These are phyloP conservation scores for Candida krabiensis DNA, from an alignment of 805 yeast species.

Conservation along the genomic window DNA sequence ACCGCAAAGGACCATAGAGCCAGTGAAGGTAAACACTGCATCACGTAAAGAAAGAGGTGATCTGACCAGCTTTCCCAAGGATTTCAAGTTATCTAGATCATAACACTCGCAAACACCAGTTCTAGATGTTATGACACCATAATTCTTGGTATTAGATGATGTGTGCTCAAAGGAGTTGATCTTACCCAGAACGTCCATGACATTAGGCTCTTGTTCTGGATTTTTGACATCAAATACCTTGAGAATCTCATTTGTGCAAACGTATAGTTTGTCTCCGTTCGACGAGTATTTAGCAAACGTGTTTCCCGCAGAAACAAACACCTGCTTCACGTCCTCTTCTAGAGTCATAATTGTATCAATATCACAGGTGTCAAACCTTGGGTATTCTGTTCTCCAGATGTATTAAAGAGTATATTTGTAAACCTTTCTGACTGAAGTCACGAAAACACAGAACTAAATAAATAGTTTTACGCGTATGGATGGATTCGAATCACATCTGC, in stretches of 20 bases:
- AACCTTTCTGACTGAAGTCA: no score
- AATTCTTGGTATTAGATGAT: slow-evolving; percentile 18
- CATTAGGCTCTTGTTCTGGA: slow-evolving; percentile 60
- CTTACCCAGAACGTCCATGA: slow-evolving; percentile 50
- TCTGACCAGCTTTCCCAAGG: slow-evolving; percentile 38
- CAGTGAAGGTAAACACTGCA: slow-evolving; percentile 59
- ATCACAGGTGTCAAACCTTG: no score
- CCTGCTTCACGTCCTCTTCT: slow-evolving; percentile 30
- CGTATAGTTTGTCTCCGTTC: slow-evolving; percentile 38
- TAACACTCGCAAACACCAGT: slow-evolving; percentile 45
- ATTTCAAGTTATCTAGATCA: slow-evolving; percentile 28
- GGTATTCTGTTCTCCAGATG: no score
- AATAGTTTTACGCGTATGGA: no score
- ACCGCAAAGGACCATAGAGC: slow-evolving; percentile 56
- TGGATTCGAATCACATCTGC: no score
- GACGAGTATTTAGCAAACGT: slow-evolving; percentile 23
- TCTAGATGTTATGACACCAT: slow-evolving; percentile 36
- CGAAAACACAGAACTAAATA: no score
- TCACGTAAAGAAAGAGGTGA: slow-evolving; percentile 51
- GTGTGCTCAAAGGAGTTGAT: slow-evolving; percentile 42
- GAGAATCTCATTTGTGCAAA: slow-evolving; percentile 55
- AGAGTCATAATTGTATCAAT: no score
- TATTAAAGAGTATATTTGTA: no score
- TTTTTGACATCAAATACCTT: slow-evolving; percentile 49
- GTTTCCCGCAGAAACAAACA: slow-evolving; percentile 31